Percentiles rank a stretch among this genome's conserved stretches.
phyloP scores from a whole-genome alignment of 2,329 filamentous ascomycete species.

The Clathrospora elynae region DNA sequence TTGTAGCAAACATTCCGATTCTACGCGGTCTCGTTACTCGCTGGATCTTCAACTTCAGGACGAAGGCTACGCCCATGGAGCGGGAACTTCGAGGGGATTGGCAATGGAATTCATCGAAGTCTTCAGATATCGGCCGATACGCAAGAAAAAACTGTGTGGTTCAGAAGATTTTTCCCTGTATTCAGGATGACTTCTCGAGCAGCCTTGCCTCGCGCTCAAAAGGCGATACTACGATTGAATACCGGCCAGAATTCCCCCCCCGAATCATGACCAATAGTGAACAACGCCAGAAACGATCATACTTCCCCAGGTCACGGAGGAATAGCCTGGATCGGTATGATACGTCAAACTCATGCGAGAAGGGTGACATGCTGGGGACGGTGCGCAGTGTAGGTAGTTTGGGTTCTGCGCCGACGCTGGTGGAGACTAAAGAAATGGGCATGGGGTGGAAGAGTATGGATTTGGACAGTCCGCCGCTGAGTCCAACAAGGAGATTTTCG shows the following conservation, averaged over 20 bases:
- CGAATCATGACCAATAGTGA: constrained; percentile 28
- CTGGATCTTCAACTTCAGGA: constrained; percentile 48
- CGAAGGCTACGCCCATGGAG: constrained; percentile 42
- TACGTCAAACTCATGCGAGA: constrained; percentile 36
- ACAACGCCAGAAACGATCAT: constrained; percentile 30
- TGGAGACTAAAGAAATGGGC: constrained; percentile 33
- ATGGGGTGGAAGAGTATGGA: constrained; percentile 31
- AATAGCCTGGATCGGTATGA: constrained; percentile 40
- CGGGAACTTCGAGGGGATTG: constrained; percentile 37
- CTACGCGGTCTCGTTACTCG: constrained; percentile 49
- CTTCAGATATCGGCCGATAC: constrained; percentile 33
- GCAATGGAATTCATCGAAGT: constrained; percentile 37
- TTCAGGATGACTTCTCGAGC: constrained; percentile 43
- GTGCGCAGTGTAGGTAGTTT: constrained; percentile 42
- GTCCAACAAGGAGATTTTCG: constrained; percentile 32
- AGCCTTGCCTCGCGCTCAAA: constrained; percentile 37
- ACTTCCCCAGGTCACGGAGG: constrained; percentile 34
- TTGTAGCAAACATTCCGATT: constrained; percentile 50
- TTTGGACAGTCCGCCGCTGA: constrained; percentile 30
- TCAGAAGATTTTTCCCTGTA: constrained; percentile 44
- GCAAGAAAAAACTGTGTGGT: constrained; percentile 28
- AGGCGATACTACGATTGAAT: constrained; percentile 14
- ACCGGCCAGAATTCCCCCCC: constrained; percentile 28
- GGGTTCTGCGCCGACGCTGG: constrained; percentile 41
- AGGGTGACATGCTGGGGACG: constrained; percentile 41